Evolutionary conservation across 352 stramenopile genomes (phyloP).

Genomic region (Pythium insidiosum): DNA sequence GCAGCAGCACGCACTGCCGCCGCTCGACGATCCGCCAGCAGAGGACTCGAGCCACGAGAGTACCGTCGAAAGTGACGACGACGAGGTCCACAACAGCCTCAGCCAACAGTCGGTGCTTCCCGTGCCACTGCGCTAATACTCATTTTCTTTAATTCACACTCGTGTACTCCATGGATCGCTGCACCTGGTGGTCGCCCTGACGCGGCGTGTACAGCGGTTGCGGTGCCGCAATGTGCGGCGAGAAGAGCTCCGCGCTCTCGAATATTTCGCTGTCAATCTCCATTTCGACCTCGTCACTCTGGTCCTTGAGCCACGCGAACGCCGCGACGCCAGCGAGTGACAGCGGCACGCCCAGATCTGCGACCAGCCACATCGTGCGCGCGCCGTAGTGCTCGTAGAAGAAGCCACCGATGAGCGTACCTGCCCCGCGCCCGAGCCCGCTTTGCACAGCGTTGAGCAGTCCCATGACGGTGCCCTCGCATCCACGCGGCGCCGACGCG

Average conservation of each 20-base stretch:
- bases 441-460: conserved; percentile 74
- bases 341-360: conserved; percentile 58
- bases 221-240: conserved; percentile 37
- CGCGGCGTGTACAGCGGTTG: conserved; percentile 25
- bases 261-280: conserved; percentile 26
- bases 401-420: conserved; percentile 65
- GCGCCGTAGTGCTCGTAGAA: conserved; percentile 69
- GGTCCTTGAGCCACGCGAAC: conserved; percentile 58
- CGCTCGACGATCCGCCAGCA: too few relatives aligned
- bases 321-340: conserved; percentile 36
- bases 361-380: conserved; percentile 57
- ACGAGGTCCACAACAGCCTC: conserved; percentile 11
- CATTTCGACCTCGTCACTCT: conserved; percentile 18
- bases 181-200: conserved; percentile 1
- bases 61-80: too few relatives aligned
- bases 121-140: conserved; percentile 12
- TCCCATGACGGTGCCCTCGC: conserved; percentile 67
- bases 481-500: conserved; percentile 40
- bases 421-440: conserved; percentile 48
- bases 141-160: too few relatives aligned
- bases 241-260: conserved; percentile 60
- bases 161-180: background rate
- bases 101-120: conserved; percentile 11
- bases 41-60: too few relatives aligned
- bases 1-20: conserved; percentile 11